Evolutionary conservation across 495 filamentous ascomycete genomes (phyloP).

Genomic region (Lepidopterella palustris): DNA sequence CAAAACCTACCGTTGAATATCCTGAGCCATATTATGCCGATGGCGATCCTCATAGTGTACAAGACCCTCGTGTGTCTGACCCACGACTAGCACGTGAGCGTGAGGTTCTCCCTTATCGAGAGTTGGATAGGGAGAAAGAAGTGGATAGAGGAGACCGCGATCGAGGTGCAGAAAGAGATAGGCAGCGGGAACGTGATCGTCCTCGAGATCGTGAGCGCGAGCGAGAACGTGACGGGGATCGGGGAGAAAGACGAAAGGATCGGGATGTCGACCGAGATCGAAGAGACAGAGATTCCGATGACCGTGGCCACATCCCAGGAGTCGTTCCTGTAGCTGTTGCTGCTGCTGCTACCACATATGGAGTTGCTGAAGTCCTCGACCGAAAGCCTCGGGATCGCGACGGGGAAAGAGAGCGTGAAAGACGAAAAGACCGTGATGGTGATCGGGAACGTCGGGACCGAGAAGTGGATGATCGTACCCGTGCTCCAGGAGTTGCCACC

Average conservation of each 20-base stretch:
- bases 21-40: constrained; percentile 30
- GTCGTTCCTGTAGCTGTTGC: not conserved
- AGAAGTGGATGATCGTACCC: no score
- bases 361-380: constrained; percentile 11
- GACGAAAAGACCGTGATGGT: constrained; percentile 16
- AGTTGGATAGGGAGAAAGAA: not conserved
- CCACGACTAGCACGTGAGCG: constrained; percentile 10
- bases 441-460: constrained; percentile 14
- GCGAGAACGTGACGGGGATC: not conserved
- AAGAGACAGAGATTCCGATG: not conserved
- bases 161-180: constrained; percentile 18
- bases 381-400: constrained; percentile 15
- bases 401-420: constrained; percentile 21
- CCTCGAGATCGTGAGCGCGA: constrained; percentile 1
- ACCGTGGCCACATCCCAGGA: not conserved
- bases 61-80: not conserved
- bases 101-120: constrained; percentile 4
- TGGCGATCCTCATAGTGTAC: constrained; percentile 22
- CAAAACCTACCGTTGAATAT: constrained; percentile 9
- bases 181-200: constrained; percentile 25
- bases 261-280: constrained; percentile 19
- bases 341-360: constrained; percentile 1
- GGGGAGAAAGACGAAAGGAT: constrained; percentile 3
- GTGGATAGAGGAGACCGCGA: constrained; percentile 10
- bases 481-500: no score